These are phyloP conservation scores for Crithidia thermophila DNA, from an alignment of 208 protist genomes.

Conservation along the genomic window DNA sequence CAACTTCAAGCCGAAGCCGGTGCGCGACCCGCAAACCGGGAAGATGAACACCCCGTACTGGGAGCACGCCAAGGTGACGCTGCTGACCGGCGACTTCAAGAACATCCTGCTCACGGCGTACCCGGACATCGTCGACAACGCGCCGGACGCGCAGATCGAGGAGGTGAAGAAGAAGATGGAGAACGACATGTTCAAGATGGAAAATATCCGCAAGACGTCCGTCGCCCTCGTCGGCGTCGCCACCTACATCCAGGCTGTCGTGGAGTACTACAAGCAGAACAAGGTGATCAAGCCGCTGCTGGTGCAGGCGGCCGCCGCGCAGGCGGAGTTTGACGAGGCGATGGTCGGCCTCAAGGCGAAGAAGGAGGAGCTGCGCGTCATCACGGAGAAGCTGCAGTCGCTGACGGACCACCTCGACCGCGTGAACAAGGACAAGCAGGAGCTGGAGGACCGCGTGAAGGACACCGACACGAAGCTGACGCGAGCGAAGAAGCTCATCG, in stretches of 20 bases:
- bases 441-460: conserved; percentile 92
- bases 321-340: conserved; percentile 85
- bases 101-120: conserved; percentile 86
- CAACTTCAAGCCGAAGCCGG: conserved; percentile 83
- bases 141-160: conserved; percentile 90
- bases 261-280: conserved; percentile 98
- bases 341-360: conserved; percentile 91
- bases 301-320: conserved; percentile 82
- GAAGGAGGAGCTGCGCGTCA: conserved; percentile 90
- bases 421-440: conserved; percentile 90
- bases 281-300: conserved; percentile 96
- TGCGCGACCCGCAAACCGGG: conserved; percentile 83
- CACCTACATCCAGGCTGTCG: conserved; percentile 97
- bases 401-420: conserved; percentile 85
- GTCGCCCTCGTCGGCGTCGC: conserved; percentile 94
- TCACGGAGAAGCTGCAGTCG: conserved; percentile 87
- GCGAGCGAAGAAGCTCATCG: conserved; percentile 95
- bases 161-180: conserved; percentile 95
- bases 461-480: conserved; percentile 95
- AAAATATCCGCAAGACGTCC: conserved; percentile 92
- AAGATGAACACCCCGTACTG: conserved; percentile 93
- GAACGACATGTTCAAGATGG: conserved; percentile 94
- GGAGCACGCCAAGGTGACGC: conserved; percentile 90
- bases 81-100: conserved; percentile 91
- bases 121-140: conserved; percentile 88